Percentiles rank a stretch among this genome's conserved stretches.
phyloP scores from a whole-genome alignment of 345 rosid genomes.

The Ailanthus altissimus region DNA sequence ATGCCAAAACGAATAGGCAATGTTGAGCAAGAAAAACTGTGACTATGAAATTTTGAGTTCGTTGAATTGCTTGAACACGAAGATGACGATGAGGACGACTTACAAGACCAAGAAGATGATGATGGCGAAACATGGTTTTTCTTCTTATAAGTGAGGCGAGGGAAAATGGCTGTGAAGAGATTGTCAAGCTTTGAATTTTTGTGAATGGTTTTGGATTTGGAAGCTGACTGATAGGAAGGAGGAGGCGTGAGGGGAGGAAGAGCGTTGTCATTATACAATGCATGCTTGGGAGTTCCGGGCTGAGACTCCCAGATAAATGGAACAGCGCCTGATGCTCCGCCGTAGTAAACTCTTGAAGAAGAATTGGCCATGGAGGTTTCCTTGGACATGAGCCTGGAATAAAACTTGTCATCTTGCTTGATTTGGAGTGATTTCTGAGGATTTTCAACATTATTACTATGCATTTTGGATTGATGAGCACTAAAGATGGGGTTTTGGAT shows the following conservation, averaged over 20 bases:
- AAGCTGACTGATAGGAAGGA: conserved; percentile 43
- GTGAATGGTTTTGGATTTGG: conserved; percentile 25
- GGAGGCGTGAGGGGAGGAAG: conserved; percentile 62
- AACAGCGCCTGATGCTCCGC: conserved; percentile 54
- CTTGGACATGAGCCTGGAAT: conserved; percentile 59
- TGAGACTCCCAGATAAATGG: conserved; percentile 83
- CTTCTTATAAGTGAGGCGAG: conserved; percentile 20
- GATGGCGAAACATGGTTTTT: conserved; percentile 36
- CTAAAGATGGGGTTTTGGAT: neutral
- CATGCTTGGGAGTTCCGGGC: conserved; percentile 86
- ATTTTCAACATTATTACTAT: conserved; percentile 5
- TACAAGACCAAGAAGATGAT: conserved; percentile 46
- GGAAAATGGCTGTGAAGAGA: conserved; percentile 24
- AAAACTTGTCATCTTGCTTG: conserved; percentile 51
- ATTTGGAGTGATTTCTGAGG: conserved; percentile 30
- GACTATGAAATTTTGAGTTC: conserved; percentile 20
- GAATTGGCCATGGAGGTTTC: conserved; percentile 58
- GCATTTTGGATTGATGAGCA: conserved; percentile 26
- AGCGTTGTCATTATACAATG: conserved; percentile 18
- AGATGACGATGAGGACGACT: conserved; percentile 43
- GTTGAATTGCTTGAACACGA: conserved; percentile 25
- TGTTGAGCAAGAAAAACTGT: conserved; percentile 34
- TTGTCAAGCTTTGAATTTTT: conserved; percentile 29
- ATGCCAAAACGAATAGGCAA: conserved; percentile 19
- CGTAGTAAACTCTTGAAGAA: conserved; percentile 76